Percentiles rank a stretch among this genome's conserved stretches.
Evolutionary conservation across 441 rosid species (phyloP).

Genomic region (Brassica balearica): DNA sequence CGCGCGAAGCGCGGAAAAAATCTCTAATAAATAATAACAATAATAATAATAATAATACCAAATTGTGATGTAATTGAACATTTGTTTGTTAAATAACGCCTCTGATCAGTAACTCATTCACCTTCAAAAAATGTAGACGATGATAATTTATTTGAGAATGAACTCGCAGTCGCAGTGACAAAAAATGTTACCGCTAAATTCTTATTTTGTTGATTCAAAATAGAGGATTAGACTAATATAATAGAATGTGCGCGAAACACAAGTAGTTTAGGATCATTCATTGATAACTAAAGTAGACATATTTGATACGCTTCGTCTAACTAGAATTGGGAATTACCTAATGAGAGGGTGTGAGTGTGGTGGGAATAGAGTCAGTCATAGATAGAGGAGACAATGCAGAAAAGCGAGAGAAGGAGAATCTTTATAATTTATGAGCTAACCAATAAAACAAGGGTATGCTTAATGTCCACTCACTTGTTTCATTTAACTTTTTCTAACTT

Average conservation of each 20-base stretch:
- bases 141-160: background rate
- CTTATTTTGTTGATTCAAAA: background rate
- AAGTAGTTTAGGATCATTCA: background rate
- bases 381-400: constrained; percentile 25
- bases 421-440: constrained; percentile 24
- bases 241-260: background rate
- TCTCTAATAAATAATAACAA: too few relatives aligned
- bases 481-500: background rate
- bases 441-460: constrained; percentile 21
- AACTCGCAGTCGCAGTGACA: background rate
- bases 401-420: constrained; percentile 9
- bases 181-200: background rate
- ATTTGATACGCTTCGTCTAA: constrained; percentile 18
- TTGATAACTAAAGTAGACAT: constrained; percentile 19
- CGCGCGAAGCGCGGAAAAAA: too few relatives aligned
- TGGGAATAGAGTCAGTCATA: constrained; percentile 37
- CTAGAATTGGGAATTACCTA: constrained; percentile 29
- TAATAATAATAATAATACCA: background rate
- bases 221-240: background rate
- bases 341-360: constrained; percentile 34
- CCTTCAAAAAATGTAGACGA: background rate
- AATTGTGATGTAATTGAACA: background rate
- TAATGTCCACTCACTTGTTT: constrained; percentile 14
- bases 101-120: background rate
- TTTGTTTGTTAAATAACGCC: background rate